Evolutionary conservation across 768 basidiomycete genomes (phyloP).

Genomic region (Mycena olivaceomarginata): DNA sequence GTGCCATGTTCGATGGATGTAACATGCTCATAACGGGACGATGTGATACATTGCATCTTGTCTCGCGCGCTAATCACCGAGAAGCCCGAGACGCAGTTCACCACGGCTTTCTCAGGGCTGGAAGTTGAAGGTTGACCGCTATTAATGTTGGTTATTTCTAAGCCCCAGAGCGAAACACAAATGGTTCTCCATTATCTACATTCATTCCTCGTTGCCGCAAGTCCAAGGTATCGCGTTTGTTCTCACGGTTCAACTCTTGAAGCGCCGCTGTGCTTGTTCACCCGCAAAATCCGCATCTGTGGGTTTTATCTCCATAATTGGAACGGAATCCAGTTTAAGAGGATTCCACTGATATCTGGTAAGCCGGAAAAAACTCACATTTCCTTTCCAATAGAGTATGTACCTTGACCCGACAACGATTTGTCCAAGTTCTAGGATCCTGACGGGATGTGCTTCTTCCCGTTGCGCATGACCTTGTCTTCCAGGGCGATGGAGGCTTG

Average conservation of each 20-base stretch:
- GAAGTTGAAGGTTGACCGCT: background rate
- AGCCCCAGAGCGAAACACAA: background rate
- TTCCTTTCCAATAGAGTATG: slow-evolving; percentile 11
- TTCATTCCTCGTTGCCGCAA: no score
- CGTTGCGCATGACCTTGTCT: background rate
- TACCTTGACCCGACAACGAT: background rate
- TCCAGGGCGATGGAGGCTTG: slow-evolving; percentile 11
- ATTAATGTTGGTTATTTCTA: background rate
- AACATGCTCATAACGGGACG: background rate
- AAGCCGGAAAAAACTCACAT: slow-evolving; percentile 1
- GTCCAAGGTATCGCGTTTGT: no score
- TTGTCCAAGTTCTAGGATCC: slow-evolving; percentile 1
- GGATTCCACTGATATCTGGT: background rate
- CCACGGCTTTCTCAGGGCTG: background rate
- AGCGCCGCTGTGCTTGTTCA: background rate
- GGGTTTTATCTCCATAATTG: background rate
- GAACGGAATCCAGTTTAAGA: background rate
- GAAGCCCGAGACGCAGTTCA: background rate
- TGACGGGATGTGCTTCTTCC: slow-evolving; percentile 4
- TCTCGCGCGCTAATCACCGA: background rate
- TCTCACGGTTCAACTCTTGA: no score
- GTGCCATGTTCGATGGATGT: background rate
- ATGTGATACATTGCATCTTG: no score
- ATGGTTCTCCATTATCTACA: no score
- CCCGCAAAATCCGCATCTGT: background rate